phyloP scores from a whole-genome alignment of 768 basidiomycete genomes.

The Galerina marginata region DNA sequence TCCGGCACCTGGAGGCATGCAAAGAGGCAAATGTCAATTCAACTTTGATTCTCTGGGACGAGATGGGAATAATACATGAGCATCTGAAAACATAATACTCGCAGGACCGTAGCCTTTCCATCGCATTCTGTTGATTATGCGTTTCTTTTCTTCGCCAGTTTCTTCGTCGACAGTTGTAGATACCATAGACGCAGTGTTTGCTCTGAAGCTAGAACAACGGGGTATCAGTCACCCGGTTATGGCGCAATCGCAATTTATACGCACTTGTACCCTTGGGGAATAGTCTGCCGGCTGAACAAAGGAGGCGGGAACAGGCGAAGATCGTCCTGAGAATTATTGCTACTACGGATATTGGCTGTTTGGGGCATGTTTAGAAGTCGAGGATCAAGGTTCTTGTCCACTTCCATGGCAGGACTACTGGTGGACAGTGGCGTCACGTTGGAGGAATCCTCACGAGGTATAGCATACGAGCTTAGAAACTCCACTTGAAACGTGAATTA shows the following conservation, averaged over 20 bases:
- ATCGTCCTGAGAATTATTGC: conserved; percentile 47
- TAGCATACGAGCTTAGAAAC: conserved; percentile 68
- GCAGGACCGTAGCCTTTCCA: conserved; percentile 85
- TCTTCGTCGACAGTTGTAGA: conserved; percentile 71
- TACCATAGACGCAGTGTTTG: conserved; percentile 75
- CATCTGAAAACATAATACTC: conserved; percentile 70
- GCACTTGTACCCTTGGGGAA: conserved; percentile 85
- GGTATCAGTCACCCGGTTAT: background rate
- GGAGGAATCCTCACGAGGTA: conserved; percentile 73
- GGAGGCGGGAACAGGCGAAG: conserved; percentile 88
- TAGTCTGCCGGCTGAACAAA: conserved; percentile 80
- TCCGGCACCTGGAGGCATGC: conserved; percentile 60
- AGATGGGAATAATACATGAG: conserved; percentile 39
- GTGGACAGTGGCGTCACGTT: conserved; percentile 45
- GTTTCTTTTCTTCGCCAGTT: conserved; percentile 81
- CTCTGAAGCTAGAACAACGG: conserved; percentile 63
- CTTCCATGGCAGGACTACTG: conserved; percentile 10
- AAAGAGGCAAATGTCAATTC: background rate
- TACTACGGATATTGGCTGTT: conserved; percentile 10
- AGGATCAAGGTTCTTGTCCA: conserved; percentile 56
- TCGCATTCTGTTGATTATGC: conserved; percentile 85
- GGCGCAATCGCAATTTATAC: conserved; percentile 16
- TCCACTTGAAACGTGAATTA: conserved; percentile 57
- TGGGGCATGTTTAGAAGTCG: conserved; percentile 35
- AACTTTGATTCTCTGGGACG: background rate